A percentile compares a stretch with the other conserved stretches of the same genome.
These are phyloP conservation scores for Globisporangium nodosum DNA, from an alignment of 352 stramenopile species.

Conservation along the genomic window DNA sequence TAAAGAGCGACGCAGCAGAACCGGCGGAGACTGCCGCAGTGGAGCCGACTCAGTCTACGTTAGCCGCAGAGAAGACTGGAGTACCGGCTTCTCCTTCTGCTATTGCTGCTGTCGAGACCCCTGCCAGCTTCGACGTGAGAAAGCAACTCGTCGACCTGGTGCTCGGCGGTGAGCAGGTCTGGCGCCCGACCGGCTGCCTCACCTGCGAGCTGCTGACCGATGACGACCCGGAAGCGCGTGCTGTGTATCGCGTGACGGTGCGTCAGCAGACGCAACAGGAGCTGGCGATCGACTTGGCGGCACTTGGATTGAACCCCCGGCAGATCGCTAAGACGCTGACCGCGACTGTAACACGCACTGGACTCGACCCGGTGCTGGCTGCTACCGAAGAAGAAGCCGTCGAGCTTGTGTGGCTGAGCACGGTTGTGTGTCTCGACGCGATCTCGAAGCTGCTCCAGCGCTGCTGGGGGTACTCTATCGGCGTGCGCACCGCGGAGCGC, in stretches of 20 bases:
- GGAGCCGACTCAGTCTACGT: too few species aligned
- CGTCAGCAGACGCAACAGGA: conserved; percentile 18
- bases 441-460: conserved; percentile 25
- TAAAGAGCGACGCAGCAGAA: too few species aligned
- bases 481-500: conserved; percentile 23
- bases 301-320: conserved; percentile 9
- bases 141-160: not conserved
- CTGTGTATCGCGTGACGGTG: conserved; percentile 17
- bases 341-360: conserved; percentile 15
- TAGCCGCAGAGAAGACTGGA: not conserved
- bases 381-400: conserved; percentile 13
- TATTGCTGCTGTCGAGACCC: not conserved
- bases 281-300: conserved; percentile 20
- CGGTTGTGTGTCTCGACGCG: conserved; percentile 30
- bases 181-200: conserved; percentile 4
- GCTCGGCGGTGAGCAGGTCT: not conserved
- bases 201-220: conserved; percentile 5
- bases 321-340: conserved; percentile 18
- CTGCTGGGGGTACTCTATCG: conserved; percentile 48
- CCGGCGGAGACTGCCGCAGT: too few species aligned
- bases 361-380: conserved; percentile 12
- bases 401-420: conserved; percentile 33
- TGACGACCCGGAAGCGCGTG: not conserved
- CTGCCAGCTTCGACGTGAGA: not conserved
- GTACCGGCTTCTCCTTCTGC: not conserved